Conservation (phyloP, 805 yeast genomes). For the Teunomyces gatunensis region DNA sequence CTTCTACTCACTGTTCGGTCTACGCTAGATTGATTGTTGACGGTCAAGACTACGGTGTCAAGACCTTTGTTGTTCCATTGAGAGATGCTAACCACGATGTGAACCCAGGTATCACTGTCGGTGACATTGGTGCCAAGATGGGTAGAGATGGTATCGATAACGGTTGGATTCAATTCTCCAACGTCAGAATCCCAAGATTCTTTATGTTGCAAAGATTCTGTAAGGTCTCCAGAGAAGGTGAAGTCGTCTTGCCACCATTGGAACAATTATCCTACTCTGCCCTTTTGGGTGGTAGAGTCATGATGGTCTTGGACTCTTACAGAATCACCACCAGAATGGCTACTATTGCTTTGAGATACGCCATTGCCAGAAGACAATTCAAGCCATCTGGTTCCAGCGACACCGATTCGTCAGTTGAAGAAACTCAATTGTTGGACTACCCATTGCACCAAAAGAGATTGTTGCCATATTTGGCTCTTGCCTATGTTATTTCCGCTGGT, state of each 20-base stretch:
- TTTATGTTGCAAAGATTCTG: slow-evolving; percentile 81
- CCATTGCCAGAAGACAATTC: slow-evolving; percentile 88
- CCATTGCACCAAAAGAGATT: slow-evolving; percentile 87
- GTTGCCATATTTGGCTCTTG: slow-evolving; percentile 77
- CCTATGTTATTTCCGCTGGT: slow-evolving; percentile 73
- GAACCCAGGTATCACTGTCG: slow-evolving; percentile 76
- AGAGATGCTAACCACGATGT: slow-evolving; percentile 73
- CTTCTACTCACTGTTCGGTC: slow-evolving; percentile 83
- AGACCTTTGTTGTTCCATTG: slow-evolving; percentile 87
- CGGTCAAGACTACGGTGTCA: slow-evolving; percentile 88
- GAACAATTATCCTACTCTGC: slow-evolving; percentile 91
- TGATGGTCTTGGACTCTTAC: slow-evolving; percentile 84
- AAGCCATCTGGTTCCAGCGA: slow-evolving; percentile 35
- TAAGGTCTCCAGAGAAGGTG: slow-evolving; percentile 64
- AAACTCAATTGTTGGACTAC: slow-evolving; percentile 78
- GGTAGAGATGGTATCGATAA: slow-evolving; percentile 95
- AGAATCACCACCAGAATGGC: slow-evolving; percentile 74
- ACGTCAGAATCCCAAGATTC: slow-evolving; percentile 79
- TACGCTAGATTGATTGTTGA: slow-evolving; percentile 81
- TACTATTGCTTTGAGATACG: slow-evolving; percentile 85
- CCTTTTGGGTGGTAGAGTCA: slow-evolving; percentile 81
- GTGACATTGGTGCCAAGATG: slow-evolving; percentile 94
- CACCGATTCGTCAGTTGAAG: slow-evolving; percentile 29
- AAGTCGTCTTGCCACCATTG: slow-evolving; percentile 74
- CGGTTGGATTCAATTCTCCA: slow-evolving; percentile 92